Base-by-base conservation (phyloP, 1,139 yeast species). In the Lodderomyces metapsilosis region DNA sequence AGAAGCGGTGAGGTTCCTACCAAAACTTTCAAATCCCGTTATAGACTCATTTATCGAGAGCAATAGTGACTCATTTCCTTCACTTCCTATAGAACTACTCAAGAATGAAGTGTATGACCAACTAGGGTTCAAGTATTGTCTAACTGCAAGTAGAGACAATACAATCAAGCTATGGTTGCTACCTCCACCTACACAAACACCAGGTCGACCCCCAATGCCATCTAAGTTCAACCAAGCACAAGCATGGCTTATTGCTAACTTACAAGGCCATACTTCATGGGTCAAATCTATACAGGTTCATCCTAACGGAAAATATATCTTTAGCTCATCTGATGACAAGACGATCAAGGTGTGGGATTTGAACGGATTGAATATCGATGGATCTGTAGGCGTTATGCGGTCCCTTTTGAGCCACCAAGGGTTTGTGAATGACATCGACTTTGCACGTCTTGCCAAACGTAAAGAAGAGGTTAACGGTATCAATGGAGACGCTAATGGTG, bases 201-300 rank as follows among this genome's bases (percentile, higher is more conserved):
- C 82, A 2, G 80, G 80, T 49, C 66, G 80, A 27, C 64, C 74
- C 9, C 89, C 88, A 4, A 54, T 71, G 38, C 86, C 89, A 0
- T 65, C 82, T 0, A 57, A 58, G 31, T 52, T 60, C 21, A 71
- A 66, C 64, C 49, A 76, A 49, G 80, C 91, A 1, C 80, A 82
- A 38, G 91, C 87, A 2, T 75, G 75, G 59, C 64, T 78, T 25
- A 58, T 89, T 1, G 70, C 76, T 16, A 72, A 64, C 34, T 66
- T 84, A 43, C 57, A 61, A 11, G 97, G 95, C 1, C 98, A 91
- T 61, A 80, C 82, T 43, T 87, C 95, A 13, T 91, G 98, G 98
- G 86, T 91, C 1, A 79, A 86, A 48, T 76, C 82, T 9, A 56
- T 88, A 13, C 70, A 68, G 8, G 66, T 87, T 38, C 96, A 88